Conservation (phyloP, 805 yeast genomes). For the Pichia californica region DNA sequence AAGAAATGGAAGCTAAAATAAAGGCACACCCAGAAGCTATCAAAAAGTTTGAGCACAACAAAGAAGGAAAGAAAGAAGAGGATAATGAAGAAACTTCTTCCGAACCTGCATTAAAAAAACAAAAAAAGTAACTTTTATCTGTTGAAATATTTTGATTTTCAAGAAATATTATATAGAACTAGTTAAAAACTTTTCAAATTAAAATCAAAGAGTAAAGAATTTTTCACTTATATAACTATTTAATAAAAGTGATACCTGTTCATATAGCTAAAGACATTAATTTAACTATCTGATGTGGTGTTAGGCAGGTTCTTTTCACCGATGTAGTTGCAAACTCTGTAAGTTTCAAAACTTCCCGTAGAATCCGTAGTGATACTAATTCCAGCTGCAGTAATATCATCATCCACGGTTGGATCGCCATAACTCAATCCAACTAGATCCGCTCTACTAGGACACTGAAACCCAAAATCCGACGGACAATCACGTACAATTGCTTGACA, state of each 20-base stretch:
- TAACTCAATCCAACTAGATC: conserved; percentile 35
- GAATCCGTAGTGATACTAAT: conserved; percentile 1
- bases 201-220: too few relatives aligned
- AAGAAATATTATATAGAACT: too few relatives aligned
- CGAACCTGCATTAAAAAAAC: conserved; percentile 4
- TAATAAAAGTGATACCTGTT: too few relatives aligned
- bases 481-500: conserved; percentile 75
- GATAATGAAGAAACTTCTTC: conserved; percentile 3
- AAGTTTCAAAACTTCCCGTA: conserved; percentile 10
- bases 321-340: conserved; percentile 36
- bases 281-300: background rate
- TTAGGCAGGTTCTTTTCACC: conserved; percentile 19
- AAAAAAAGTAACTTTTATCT: background rate
- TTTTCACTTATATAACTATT: too few relatives aligned
- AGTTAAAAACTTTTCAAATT: too few relatives aligned
- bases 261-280: too few relatives aligned
- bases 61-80: conserved; percentile 4
- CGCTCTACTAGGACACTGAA: conserved; percentile 58
- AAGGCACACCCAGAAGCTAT: conserved; percentile 10
- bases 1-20: conserved; percentile 32
- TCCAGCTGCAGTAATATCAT: background rate
- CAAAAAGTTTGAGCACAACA: background rate
- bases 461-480: conserved; percentile 75
- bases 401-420: conserved; percentile 20
- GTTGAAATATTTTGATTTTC: too few relatives aligned